Percentiles rank a stretch among this genome's conserved stretches.
Conservation (phyloP, 2,329 filamentous ascomycete species). For the Plectosphaerella cucumerina region DNA sequence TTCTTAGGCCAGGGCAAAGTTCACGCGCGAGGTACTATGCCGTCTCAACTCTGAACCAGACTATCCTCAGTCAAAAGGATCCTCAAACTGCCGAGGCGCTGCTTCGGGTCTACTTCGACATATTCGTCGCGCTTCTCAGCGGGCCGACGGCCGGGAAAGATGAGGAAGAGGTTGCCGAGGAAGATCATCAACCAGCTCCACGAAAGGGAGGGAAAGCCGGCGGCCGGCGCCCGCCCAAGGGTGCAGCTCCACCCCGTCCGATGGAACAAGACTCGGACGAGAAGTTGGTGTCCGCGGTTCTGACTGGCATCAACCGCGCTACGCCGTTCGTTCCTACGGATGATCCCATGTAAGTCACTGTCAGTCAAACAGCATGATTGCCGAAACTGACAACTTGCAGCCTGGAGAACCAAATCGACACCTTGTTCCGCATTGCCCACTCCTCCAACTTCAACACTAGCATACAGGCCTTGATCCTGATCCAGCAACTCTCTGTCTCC, state of each 20-base stretch:
- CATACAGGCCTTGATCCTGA: slow-evolving; percentile 89
- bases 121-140: slow-evolving; percentile 81
- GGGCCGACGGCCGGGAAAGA: slow-evolving; percentile 8
- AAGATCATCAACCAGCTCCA: slow-evolving; percentile 3
- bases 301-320: slow-evolving; percentile 93
- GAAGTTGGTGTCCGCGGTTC: slow-evolving; percentile 85
- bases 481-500: slow-evolving; percentile 82
- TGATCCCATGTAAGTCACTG: slow-evolving; percentile 58
- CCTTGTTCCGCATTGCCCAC: slow-evolving; percentile 92
- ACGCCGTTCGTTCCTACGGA: slow-evolving; percentile 88
- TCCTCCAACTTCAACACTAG: slow-evolving; percentile 99
- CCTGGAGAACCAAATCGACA: slow-evolving; percentile 85
- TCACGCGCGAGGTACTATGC: slow-evolving; percentile 91
- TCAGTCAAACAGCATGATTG: slow-evolving; percentile 3
- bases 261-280: slow-evolving; percentile 37
- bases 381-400: slow-evolving; percentile 28
- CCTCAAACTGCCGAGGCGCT: slow-evolving; percentile 75
- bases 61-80: slow-evolving; percentile 82
- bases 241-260: slow-evolving; percentile 7
- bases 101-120: slow-evolving; percentile 84
- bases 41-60: slow-evolving; percentile 95
- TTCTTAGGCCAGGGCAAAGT: slow-evolving; percentile 84
- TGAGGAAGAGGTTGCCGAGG: slow-evolving; percentile 1
- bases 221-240: slow-evolving; percentile 18
- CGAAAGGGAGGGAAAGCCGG: slow-evolving; percentile 9